Percentiles rank a stretch among this genome's conserved stretches.
phyloP scores from a whole-genome alignment of 164 flowering plant genomes.

The Sedum album region DNA sequence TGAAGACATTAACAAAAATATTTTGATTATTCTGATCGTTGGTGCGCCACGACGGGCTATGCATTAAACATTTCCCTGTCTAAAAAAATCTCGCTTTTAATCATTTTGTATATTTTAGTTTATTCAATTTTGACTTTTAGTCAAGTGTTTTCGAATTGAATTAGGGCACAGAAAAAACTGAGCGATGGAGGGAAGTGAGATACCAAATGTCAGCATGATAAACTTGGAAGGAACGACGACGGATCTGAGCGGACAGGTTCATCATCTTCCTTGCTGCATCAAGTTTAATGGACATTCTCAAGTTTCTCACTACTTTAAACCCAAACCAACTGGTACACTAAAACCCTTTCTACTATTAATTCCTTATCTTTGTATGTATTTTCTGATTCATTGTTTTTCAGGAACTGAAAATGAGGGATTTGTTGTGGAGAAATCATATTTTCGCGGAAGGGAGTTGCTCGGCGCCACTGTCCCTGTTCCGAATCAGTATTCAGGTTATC shows the following conservation, averaged over 20 bases:
- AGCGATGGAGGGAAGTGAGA: too few relatives aligned
- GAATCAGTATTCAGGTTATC: conserved; percentile 59
- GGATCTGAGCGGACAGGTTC: conserved; percentile 57
- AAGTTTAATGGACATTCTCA: conserved; percentile 58
- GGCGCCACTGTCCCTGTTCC: conserved; percentile 66
- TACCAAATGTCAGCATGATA: too few relatives aligned
- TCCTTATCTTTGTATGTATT: background rate
- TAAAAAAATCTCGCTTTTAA: too few relatives aligned
- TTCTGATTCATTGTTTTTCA: conserved; percentile 7
- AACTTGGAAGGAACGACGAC: conserved; percentile 12
- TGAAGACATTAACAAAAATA: too few relatives aligned
- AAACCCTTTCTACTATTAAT: background rate
- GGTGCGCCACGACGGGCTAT: too few relatives aligned
- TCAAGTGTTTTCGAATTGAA: too few relatives aligned
- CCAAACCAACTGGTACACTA: conserved; percentile 26
- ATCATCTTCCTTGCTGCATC: conserved; percentile 88
- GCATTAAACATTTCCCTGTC: too few relatives aligned
- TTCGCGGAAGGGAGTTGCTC: conserved; percentile 86
- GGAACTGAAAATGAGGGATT: conserved; percentile 66
- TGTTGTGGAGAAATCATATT: conserved; percentile 58
- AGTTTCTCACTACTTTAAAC: conserved; percentile 87
- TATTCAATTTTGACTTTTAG: too few relatives aligned
- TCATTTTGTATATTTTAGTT: too few relatives aligned
- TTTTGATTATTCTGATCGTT: too few relatives aligned
- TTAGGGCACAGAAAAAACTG: too few relatives aligned